Evolutionary conservation across 2,329 filamentous ascomycete species (phyloP).

Genomic region (Aspergillus texensis): DNA sequence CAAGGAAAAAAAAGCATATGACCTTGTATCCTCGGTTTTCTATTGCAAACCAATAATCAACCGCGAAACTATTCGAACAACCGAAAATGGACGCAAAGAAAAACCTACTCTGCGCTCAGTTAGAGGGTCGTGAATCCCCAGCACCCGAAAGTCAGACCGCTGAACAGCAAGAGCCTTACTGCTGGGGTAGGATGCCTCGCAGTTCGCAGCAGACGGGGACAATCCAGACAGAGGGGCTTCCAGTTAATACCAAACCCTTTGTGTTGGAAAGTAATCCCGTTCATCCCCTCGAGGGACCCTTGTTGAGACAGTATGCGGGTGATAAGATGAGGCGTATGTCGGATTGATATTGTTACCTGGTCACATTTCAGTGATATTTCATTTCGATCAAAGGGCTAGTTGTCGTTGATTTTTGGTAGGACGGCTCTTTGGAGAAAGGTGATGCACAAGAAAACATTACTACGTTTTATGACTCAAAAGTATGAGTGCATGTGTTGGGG

Average conservation of each 20-base stretch:
- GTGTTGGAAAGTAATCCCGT: conserved; percentile 4
- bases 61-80: neutral
- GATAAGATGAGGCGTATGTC: conserved; percentile 4
- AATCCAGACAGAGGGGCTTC: neutral
- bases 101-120: neutral
- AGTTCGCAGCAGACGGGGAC: neutral
- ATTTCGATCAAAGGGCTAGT: neutral
- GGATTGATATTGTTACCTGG: neutral
- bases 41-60: neutral
- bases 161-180: neutral
- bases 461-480: neutral
- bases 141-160: neutral
- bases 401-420: neutral
- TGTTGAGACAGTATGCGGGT: neutral
- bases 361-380: neutral
- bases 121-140: neutral
- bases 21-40: neutral
- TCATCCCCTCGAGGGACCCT: conserved; percentile 1
- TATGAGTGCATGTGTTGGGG: neutral
- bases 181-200: neutral
- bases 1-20: neutral
- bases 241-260: neutral
- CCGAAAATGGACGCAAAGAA: neutral
- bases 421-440: neutral
- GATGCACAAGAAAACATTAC: neutral